Base-by-base conservation (phyloP, 352 stramenopile species). In the Halophytophthora batemanensis region DNA sequence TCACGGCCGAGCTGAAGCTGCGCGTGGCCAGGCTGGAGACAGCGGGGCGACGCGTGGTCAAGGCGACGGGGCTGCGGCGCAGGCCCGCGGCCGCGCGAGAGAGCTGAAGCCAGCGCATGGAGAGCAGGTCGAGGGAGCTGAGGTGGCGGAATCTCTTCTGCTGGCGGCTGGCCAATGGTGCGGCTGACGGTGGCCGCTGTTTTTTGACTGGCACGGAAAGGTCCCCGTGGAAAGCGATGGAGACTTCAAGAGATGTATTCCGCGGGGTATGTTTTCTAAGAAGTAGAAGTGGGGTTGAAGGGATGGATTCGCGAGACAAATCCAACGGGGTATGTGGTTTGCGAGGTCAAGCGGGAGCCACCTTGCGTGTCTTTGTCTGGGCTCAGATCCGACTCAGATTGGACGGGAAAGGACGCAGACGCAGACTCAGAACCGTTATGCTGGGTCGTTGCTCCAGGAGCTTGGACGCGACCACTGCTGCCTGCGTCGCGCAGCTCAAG, bases 91-190 rank as follows among this genome's bases (percentile, higher is more conserved):
- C 60, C 21, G 69, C 77, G 22, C 73, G 69, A 22, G 77, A 70
- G 41, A 87, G 51, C 41, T 83, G 74, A 38, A 83, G 56, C 68
- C 71, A 87, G 40, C 69, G 77, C 77, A 87, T 87, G 36, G 21
- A 25, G 23, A 22, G 31, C 21, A 19, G 37, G 14, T n/a, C n/a
- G 38, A 35, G 12, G 21, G 23, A 42, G 36, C 8, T 31, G 23
- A 43, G 55, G 50, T 37, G 54, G 54, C 36, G 29, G 25, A 31
- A 31, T 31, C 25, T 31, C 25, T 31, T 31, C 25, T 31, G 25
- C 25, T 31, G 25, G 25, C 25, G 4, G 25, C 25, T 31, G 25
- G n/a, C n/a, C n/a, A n/a, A 4, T 31, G 25, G 25, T 31, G 25
- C 25, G 25, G n/a, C n/a, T n/a, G n/a, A 31, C 25, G 25, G 25